Percentiles rank a stretch among this genome's conserved stretches.
Conservation (phyloP, 225 moss, liverwort and hornwort genomes). For the Physcomitrellopsis africana region DNA sequence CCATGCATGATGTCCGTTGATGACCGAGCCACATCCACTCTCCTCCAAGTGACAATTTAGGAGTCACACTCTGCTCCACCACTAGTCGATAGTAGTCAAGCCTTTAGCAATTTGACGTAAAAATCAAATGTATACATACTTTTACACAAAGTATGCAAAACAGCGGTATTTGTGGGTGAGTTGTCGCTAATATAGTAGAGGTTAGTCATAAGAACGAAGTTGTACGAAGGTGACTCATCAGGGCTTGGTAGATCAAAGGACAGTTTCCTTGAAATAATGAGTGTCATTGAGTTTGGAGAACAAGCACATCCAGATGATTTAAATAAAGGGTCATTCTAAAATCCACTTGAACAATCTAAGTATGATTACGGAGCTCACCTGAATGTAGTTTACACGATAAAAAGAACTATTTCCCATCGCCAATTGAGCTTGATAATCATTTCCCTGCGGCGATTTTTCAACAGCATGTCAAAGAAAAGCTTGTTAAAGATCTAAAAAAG, state of each 20-base stretch:
- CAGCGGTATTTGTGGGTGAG: not conserved
- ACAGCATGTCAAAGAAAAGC: constrained; percentile 8
- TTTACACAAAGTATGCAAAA: not conserved
- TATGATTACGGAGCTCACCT: constrained; percentile 38
- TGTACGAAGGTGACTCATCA: not conserved
- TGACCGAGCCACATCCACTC: constrained; percentile 94
- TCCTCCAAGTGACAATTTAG: constrained; percentile 80
- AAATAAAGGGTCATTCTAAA: not conserved
- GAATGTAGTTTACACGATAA: constrained; percentile 65
- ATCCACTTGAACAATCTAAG: not conserved
- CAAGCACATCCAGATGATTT: not conserved
- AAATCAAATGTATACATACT: constrained; percentile 1
- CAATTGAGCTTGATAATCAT: constrained; percentile 68
- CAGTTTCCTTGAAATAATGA: constrained; percentile 1
- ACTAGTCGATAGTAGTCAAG: constrained; percentile 42
- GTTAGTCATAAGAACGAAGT: not conserved
- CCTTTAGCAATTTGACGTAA: constrained; percentile 25
- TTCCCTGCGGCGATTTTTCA: constrained; percentile 49
- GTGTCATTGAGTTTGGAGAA: not conserved
- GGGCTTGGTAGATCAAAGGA: not conserved
- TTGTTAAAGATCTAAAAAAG: not conserved
- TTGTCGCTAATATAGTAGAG: not conserved
- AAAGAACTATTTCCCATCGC: constrained; percentile 80
- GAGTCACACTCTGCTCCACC: constrained; percentile 79
- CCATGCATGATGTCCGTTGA: constrained; percentile 82